Base-by-base conservation (phyloP, 257 asterid species). In the Solanum paucissectum region DNA sequence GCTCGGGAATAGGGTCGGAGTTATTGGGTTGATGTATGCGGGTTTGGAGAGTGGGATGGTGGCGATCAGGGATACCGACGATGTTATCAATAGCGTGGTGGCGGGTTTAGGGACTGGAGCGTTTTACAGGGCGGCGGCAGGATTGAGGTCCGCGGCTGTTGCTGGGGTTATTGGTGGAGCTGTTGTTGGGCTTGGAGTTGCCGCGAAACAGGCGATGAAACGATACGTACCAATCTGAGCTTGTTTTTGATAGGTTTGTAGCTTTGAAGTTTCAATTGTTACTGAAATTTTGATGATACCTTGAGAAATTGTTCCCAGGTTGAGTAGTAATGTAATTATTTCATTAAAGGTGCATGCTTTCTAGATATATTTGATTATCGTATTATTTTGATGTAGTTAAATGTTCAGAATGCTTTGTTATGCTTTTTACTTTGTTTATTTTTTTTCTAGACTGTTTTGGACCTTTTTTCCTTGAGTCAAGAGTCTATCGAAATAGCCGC, bases 81-180 rank as follows among this genome's bases (percentile, higher is more conserved):
- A 93, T 42, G 88, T 91, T 69, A 79, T 93, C 87, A 94, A 94
- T 88, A 94, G 96, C 88, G 95, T 92, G 86, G 98, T 92, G 42
- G 94, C 95, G 27, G 98, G 98, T 20, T 55, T 94, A 89, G 96
- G 92, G 5, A 94, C 96, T 7, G 96, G 98, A 1, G 92, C 88
- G 7, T 87, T 93, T 29, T 94, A 91, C 91, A 91, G 92, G 91
- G 98, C 96, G 87, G 98, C 96, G 81, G 60, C 94, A 6, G 98
- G 98, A 23, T 89, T 93, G 87, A 93, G 96, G 88, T 92, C 95
- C 8, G 98, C 96, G 40, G 96, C 98, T 12, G 93, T 94, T 88
- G 98, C 95, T 6, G 98, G 98, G 76, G 96, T 95, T 38, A 92
- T 94, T 21, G 98, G 98, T 7, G 96, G 96, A 14, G 90, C 92